phyloP scores from a whole-genome alignment of 495 filamentous ascomycete species.

The Cudoniella acicularis region DNA sequence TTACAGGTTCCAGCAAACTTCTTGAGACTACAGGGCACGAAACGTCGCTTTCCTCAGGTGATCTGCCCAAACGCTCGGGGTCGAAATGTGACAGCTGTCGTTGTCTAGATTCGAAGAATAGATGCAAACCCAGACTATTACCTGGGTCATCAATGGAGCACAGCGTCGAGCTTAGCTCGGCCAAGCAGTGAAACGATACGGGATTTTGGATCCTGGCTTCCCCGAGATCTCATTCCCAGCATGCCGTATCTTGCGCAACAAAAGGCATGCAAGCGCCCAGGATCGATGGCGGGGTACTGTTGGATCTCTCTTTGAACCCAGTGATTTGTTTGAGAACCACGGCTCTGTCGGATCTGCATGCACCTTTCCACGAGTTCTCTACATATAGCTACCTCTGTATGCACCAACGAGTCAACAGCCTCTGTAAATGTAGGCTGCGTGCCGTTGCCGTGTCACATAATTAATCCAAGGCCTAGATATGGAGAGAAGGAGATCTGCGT shows the following conservation, averaged over 20 bases:
- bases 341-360: background rate
- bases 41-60: background rate
- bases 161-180: background rate
- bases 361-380: background rate
- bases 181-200: background rate
- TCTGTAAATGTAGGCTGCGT: background rate
- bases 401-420: background rate
- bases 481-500: background rate
- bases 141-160: background rate
- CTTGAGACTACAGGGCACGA: background rate
- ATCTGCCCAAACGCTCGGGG: background rate
- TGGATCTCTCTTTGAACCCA: background rate
- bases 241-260: background rate
- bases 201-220: background rate
- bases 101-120: background rate
- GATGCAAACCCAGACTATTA: background rate
- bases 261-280: background rate
- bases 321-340: background rate
- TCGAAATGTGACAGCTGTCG: background rate
- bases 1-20: background rate
- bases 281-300: background rate
- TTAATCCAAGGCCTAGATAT: background rate
- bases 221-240: background rate
- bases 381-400: background rate
- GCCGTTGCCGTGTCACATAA: background rate